Evolutionary conservation across 768 basidiomycete species (phyloP), one percentile per base, ranked within the genome.

Genomic region (Podaxis sp.): DNA sequence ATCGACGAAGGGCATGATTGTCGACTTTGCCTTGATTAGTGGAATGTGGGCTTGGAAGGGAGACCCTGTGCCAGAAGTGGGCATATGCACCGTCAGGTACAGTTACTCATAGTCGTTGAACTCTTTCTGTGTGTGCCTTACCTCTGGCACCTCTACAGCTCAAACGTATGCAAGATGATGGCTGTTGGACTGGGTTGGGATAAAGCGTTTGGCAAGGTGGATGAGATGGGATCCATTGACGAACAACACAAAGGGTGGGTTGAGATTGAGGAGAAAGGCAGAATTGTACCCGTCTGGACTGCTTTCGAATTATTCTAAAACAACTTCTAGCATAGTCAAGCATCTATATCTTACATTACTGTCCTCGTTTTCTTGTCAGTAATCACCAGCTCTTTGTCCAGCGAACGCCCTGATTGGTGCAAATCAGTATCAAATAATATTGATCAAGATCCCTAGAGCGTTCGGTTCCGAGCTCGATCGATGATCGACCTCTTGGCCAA

Each of bases 131-230:
- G 60, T 33, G 63, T 17, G 28, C 48, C 44, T 46, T 9, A 46
- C 2, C 4, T n/a, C 17, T 22, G 33, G 33, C 8, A 24, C 26
- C 22, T 61, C 56, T 58, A 15, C 63, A 89, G 88, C 64, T 89
- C 88, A 5, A 85, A 82, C 61, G 72, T 88, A 1, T 89, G 89
- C 70, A 80, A 76, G 58, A 64, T 88, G 59, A 74, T 85, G 33
- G 87, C 87, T 8, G 74, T 88, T 36, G 87, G 82, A 8, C 70
- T 89, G 33, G 87, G 86, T 4, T 91, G 88, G 87, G 79, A 83
- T 17, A 75, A 76, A 26, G 84, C 88, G 0, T 89, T 90, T 67
- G 87, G 87, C 0, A 70, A 77, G 19, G 78, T 84, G 12, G 77
- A 80, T 65, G 70, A 72, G 2, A 74, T 74, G 73, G 87, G 86